phyloP scores from a whole-genome alignment of 805 yeast species.

The Pichia gijzeniarum region DNA sequence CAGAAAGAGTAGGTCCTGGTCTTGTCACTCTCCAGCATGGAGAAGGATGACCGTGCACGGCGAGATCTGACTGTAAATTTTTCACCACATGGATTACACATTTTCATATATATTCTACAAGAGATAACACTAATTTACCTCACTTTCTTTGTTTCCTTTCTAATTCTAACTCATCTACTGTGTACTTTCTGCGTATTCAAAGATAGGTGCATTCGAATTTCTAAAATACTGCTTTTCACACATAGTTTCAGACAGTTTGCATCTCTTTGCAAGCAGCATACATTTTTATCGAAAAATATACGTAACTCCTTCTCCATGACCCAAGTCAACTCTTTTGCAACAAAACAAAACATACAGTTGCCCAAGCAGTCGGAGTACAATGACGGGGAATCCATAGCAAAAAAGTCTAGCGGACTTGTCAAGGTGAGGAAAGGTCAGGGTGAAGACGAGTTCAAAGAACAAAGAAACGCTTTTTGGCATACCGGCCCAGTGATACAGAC shows the following conservation, averaged over 20 bases:
- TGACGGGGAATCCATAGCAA: slow-evolving; percentile 38
- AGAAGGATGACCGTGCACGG: background rate
- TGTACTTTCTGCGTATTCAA: too few species aligned
- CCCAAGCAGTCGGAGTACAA: slow-evolving; percentile 18
- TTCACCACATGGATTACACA: too few species aligned
- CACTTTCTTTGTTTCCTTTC: too few species aligned
- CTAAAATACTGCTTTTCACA: too few species aligned
- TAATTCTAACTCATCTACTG: too few species aligned
- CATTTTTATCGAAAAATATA: background rate
- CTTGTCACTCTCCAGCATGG: too few species aligned
- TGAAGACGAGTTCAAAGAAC: slow-evolving; percentile 52
- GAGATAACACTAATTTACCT: too few species aligned
- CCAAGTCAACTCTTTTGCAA: background rate
- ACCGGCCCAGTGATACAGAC: slow-evolving; percentile 46
- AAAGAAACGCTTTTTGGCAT: slow-evolving; percentile 41
- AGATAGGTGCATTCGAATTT: too few species aligned
- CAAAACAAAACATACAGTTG: slow-evolving; percentile 5
- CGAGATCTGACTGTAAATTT: too few species aligned
- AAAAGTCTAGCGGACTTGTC: slow-evolving; percentile 40
- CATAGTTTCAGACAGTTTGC: too few species aligned
- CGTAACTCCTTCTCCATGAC: background rate
- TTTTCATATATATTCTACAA: too few species aligned
- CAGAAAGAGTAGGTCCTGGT: slow-evolving; percentile 26
- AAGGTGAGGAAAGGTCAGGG: slow-evolving; percentile 64
- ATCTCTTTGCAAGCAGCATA: background rate